These are phyloP conservation scores for Oldenlandia corymbosa DNA, from an alignment of 257 asterid species.

Conservation along the genomic window DNA sequence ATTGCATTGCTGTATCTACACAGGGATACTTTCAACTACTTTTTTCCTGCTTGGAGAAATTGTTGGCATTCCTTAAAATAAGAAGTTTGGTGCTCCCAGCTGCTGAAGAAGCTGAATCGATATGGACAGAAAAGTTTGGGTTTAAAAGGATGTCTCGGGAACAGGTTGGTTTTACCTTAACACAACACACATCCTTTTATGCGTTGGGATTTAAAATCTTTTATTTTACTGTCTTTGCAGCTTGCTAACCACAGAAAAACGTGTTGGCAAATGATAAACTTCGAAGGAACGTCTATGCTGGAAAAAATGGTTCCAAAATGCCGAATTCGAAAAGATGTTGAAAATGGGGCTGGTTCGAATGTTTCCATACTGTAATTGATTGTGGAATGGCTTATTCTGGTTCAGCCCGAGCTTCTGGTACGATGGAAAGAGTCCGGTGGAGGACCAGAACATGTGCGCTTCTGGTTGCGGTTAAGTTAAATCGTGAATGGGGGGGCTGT, in stretches of 20 bases:
- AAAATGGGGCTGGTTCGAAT: constrained; percentile 39
- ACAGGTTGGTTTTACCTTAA: constrained; percentile 40
- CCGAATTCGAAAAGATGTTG: constrained; percentile 47
- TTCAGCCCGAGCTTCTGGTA: not conserved
- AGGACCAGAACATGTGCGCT: no score
- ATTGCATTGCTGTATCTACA: constrained; percentile 5
- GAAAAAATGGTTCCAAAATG: constrained; percentile 70
- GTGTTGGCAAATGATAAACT: constrained; percentile 90
- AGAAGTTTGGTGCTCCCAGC: constrained; percentile 85
- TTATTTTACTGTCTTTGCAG: constrained; percentile 40
- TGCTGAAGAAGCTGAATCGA: constrained; percentile 75
- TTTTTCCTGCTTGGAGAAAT: constrained; percentile 70
- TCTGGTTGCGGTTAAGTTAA: no score
- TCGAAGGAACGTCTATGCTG: constrained; percentile 81
- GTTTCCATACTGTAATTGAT: constrained; percentile 24
- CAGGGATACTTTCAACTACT: constrained; percentile 91
- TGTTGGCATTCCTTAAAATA: constrained; percentile 62
- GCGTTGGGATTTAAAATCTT: not conserved
- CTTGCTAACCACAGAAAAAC: constrained; percentile 52
- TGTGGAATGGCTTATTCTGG: not conserved
- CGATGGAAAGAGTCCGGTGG: no score
- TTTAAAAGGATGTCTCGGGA: constrained; percentile 54
- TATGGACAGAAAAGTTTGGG: constrained; percentile 92
- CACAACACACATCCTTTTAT: not conserved
- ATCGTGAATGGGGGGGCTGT: no score